Percentiles rank a stretch among this genome's conserved stretches.
Evolutionary conservation across 441 rosid genomes (phyloP).

Genomic region (Arabidopsis lyrata): DNA sequence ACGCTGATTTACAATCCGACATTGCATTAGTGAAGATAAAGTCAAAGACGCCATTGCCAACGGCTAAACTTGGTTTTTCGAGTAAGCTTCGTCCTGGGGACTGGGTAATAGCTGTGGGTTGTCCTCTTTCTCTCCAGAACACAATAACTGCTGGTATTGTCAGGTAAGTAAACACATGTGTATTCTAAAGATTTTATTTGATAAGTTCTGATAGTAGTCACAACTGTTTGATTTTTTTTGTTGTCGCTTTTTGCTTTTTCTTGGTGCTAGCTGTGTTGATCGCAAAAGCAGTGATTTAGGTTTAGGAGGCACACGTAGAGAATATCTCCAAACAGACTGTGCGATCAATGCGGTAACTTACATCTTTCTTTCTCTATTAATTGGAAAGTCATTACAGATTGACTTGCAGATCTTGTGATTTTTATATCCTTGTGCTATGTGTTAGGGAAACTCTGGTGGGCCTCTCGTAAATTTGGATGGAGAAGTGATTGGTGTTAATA

Average conservation of each 20-base stretch:
- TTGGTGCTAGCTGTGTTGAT: constrained; percentile 73
- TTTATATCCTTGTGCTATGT: constrained; percentile 22
- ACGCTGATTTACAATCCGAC: constrained; percentile 87
- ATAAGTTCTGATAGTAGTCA: background rate
- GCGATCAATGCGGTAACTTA: constrained; percentile 73
- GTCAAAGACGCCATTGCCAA: constrained; percentile 77
- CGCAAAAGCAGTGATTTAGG: constrained; percentile 98
- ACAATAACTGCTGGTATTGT: constrained; percentile 92
- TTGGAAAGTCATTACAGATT: background rate
- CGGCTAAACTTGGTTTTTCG: constrained; percentile 84
- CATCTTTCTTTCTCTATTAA: constrained; percentile 12
- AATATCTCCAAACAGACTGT: constrained; percentile 87
- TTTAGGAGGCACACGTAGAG: constrained; percentile 84
- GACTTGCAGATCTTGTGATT: background rate
- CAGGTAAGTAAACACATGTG: constrained; percentile 50
- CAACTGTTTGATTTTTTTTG: background rate
- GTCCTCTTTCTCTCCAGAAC: constrained; percentile 89
- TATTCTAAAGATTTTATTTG: background rate
- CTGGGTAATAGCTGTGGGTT: constrained; percentile 93
- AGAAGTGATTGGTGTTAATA: constrained; percentile 86
- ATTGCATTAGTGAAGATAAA: constrained; percentile 88
- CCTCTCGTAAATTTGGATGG: constrained; percentile 92
- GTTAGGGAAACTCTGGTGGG: constrained; percentile 93
- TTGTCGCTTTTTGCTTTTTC: constrained; percentile 11
- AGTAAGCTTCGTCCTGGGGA: constrained; percentile 92